Percentiles rank a stretch among this genome's conserved stretches.
Conservation (phyloP, 257 asterid genomes). For the Mitragyna speciosa region DNA sequence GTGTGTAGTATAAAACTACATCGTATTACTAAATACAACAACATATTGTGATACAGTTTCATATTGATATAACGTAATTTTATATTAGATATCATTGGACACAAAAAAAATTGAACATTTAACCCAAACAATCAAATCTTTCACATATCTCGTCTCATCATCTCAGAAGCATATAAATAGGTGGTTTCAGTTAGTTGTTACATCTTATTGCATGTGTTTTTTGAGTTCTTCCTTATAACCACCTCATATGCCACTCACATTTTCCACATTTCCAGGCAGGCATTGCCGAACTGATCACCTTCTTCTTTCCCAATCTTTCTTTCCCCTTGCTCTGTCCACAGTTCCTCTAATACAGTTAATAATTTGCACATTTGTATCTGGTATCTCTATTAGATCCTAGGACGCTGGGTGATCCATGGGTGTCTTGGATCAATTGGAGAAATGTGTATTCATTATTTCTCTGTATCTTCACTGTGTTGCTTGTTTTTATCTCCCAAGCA, state of each 20-base stretch:
- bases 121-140: too few relatives aligned
- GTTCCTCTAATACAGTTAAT: too few relatives aligned
- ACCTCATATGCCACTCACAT: neutral
- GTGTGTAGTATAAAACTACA: too few relatives aligned
- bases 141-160: too few relatives aligned
- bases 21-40: too few relatives aligned
- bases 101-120: too few relatives aligned
- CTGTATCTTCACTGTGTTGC: neutral
- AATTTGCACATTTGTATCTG: too few relatives aligned
- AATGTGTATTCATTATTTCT: neutral
- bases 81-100: too few relatives aligned
- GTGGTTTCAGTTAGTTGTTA: neutral
- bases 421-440: neutral
- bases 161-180: conserved; percentile 1
- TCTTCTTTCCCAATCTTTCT: too few relatives aligned
- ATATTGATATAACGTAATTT: too few relatives aligned
- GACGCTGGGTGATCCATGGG: neutral
- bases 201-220: neutral
- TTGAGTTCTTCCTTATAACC: neutral
- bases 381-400: neutral
- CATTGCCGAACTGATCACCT: neutral
- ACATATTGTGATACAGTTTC: too few relatives aligned
- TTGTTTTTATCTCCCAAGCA: conserved; percentile 83
- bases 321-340: neutral
- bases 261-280: conserved; percentile 6